phyloP scores from a whole-genome alignment of 2,329 filamentous ascomycete genomes.

The Venturiaceae sp. region DNA sequence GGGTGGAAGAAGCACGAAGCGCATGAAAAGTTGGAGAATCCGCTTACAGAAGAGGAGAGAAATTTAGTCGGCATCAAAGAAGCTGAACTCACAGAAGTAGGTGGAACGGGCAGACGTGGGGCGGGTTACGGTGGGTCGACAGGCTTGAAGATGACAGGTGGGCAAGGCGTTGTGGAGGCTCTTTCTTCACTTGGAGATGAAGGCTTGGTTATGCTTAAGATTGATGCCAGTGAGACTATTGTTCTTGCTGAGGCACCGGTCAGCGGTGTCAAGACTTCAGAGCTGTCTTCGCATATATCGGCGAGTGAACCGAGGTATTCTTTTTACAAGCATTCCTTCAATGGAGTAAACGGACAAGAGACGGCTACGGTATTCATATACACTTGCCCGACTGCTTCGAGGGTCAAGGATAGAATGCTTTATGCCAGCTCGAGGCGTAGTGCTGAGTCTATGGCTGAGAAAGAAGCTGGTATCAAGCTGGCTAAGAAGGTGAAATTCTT shows the following conservation, averaged over 20 bases:
- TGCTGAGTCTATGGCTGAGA: constrained; percentile 56
- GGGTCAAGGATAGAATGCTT: constrained; percentile 78
- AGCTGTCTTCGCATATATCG: constrained; percentile 53
- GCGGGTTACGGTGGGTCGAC: constrained; percentile 22
- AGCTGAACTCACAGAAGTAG: constrained; percentile 64
- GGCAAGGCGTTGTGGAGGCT: constrained; percentile 54
- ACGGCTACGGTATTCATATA: constrained; percentile 63
- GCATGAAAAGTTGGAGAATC: constrained; percentile 52
- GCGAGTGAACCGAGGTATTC: constrained; percentile 63
- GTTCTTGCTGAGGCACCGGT: constrained; percentile 6
- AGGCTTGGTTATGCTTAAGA: constrained; percentile 28
- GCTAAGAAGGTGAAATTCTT: constrained; percentile 57
- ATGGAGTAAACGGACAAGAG: neutral
- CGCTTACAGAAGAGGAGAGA: constrained; percentile 70
- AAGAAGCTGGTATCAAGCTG: constrained; percentile 54
- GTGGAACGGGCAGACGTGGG: constrained; percentile 50
- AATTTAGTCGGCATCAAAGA: constrained; percentile 62
- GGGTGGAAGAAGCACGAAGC: constrained; percentile 67
- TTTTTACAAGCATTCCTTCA: constrained; percentile 60
- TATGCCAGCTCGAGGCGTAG: constrained; percentile 56
- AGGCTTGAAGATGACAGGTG: constrained; percentile 42
- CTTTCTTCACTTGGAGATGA: constrained; percentile 48
- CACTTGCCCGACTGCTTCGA: constrained; percentile 62
- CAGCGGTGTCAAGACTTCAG: constrained; percentile 33
- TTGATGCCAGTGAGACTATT: constrained; percentile 43